A percentile compares a stretch with the other conserved stretches of the same genome.
Evolutionary conservation across 2,329 filamentous ascomycete genomes (phyloP).

Genomic region (Colletotrichum melonis): DNA sequence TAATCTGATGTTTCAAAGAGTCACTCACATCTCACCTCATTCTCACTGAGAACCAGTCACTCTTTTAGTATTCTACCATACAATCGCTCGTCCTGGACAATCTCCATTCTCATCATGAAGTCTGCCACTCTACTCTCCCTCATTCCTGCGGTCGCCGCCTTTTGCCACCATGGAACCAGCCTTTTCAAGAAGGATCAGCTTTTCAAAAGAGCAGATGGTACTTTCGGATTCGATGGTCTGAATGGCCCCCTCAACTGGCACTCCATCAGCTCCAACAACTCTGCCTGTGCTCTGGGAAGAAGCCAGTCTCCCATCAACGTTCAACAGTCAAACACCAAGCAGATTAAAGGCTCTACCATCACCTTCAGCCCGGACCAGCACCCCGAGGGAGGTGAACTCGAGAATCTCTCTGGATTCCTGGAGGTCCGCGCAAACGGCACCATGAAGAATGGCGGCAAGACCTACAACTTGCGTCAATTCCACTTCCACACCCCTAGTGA

Average conservation of each 20-base stretch:
- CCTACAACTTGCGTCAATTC: slow-evolving; percentile 63
- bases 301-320: slow-evolving; percentile 70
- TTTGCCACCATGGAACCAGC: slow-evolving; percentile 50
- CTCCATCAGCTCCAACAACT: slow-evolving; percentile 56
- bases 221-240: slow-evolving; percentile 54
- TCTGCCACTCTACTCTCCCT: slow-evolving; percentile 35
- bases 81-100: background rate
- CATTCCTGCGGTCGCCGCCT: slow-evolving; percentile 39
- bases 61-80: slow-evolving; percentile 9
- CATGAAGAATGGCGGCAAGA: slow-evolving; percentile 50
- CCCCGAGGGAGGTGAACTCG: slow-evolving; percentile 52
- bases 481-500: slow-evolving; percentile 72
- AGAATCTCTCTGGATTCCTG: slow-evolving; percentile 64
- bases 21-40: slow-evolving; percentile 2
- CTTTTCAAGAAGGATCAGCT: slow-evolving; percentile 40
- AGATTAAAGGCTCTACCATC: slow-evolving; percentile 45
- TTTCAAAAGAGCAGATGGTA: slow-evolving; percentile 39
- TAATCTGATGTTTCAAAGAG: background rate
- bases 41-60: slow-evolving; percentile 4
- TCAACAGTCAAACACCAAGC: slow-evolving; percentile 38
- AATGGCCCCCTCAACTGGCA: slow-evolving; percentile 66
- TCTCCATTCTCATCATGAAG: slow-evolving; percentile 38
- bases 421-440: slow-evolving; percentile 62
- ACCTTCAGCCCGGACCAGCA: slow-evolving; percentile 48
- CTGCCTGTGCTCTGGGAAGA: slow-evolving; percentile 58